phyloP scores from a whole-genome alignment of 108 stramenopile genomes.

The Skeletonema potamos region DNA sequence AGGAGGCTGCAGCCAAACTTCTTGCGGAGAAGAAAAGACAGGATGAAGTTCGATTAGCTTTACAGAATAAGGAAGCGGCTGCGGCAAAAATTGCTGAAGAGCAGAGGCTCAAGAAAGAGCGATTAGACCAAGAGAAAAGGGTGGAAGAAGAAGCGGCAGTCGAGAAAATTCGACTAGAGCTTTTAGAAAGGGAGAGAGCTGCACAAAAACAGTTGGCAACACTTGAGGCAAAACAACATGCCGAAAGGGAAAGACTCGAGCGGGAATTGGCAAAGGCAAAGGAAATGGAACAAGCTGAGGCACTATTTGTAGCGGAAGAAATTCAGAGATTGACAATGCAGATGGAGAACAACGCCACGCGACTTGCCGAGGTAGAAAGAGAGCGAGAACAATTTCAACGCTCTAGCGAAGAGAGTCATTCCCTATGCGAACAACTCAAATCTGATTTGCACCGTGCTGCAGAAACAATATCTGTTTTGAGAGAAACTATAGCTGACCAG shows the following conservation, averaged over 20 bases:
- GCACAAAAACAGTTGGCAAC: background rate
- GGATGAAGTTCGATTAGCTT: constrained; percentile 38
- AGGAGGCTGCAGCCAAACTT: constrained; percentile 9
- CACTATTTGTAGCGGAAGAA: constrained; percentile 1
- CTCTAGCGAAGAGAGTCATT: constrained; percentile 29
- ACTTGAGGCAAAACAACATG: background rate
- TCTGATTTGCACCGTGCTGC: constrained; percentile 45
- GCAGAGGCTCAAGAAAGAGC: constrained; percentile 1
- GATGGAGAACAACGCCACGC: constrained; percentile 1
- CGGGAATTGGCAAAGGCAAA: background rate
- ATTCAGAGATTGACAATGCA: background rate
- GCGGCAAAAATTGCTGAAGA: background rate
- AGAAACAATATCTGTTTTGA: constrained; percentile 36
- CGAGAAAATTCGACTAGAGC: background rate
- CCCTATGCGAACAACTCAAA: constrained; percentile 25
- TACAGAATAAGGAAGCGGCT: background rate
- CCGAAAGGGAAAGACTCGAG: background rate
- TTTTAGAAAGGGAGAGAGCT: background rate
- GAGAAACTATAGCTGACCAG: constrained; percentile 28
- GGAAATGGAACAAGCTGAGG: background rate
- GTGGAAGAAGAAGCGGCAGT: background rate
- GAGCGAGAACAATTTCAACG: constrained; percentile 25
- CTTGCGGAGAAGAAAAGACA: constrained; percentile 9
- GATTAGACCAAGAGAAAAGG: background rate
- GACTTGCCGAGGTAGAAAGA: constrained; percentile 14